Base-by-base conservation (phyloP, 768 basidiomycete genomes). In the Tulasnella sp. region DNA sequence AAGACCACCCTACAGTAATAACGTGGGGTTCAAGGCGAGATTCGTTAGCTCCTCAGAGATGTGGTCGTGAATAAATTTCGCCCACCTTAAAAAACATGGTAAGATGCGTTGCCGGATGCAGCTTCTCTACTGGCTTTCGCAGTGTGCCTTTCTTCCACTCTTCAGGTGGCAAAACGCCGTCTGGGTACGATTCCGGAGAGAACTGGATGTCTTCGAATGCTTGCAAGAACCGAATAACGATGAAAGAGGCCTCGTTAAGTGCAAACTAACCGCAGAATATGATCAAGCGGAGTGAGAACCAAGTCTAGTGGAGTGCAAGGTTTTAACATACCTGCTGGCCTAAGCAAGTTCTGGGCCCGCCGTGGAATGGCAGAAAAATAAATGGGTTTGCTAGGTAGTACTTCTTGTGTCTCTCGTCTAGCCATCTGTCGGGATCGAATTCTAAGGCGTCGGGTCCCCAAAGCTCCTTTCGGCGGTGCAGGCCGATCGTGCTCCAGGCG, bases 381-480 rank as follows among this genome's bases (percentile, higher is more conserved):
- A 89, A 88, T 2, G 93, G 91, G 39, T 75, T 75, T 46, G 77
- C 75, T 34, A 79, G 73, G 24, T 72, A 52, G 42, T 81, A 76
- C 31, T 71, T 74, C 31, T 68, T 48, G 81, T 89, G 89, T 78
- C 83, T 86, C 3, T 87, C 86, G 52, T 92, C 88, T 7, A 93
- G 85, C 94, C 94, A 96, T 56, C 94, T 88, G 44, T 93, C 91
- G 9, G 93, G 93, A 78, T 92, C 89, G 83, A 94, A 96, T n/a
- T 87, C 88, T 82, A 93, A 89, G 0, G 93, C 93, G 80, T 94
- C 92, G 0, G 86, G 82, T 2, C 94, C 94, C 94, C 94, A 95
- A 0, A 93, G 85, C 24, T 86, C 88, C 68, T 44, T 72, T 39
- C 78, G 71, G 24, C 78, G 71, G 44, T 79, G 78, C 78, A 79